Conservation (phyloP, 768 basidiomycete species). For the Hydnomerulius pinastri region DNA sequence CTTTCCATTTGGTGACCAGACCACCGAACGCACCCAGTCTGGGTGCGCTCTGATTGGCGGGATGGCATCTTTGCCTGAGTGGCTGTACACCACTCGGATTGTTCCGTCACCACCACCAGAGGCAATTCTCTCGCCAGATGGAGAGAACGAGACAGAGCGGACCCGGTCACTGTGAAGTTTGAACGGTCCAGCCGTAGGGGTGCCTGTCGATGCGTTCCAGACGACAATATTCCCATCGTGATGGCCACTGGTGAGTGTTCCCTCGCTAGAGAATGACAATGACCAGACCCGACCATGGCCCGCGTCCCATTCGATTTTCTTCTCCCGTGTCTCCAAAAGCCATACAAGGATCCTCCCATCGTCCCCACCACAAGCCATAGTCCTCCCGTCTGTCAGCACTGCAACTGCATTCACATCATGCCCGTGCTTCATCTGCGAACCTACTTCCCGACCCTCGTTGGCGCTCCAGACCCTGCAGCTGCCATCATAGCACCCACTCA, state of each 20-base stretch:
- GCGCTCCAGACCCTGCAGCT: too few species aligned
- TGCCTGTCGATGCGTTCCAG: constrained; percentile 21
- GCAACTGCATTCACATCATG: too few species aligned
- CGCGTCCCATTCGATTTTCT: constrained; percentile 7
- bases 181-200: constrained; percentile 17
- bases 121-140: constrained; percentile 20
- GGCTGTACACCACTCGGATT: too few species aligned
- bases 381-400: constrained; percentile 21
- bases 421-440: too few species aligned
- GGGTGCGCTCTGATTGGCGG: too few species aligned
- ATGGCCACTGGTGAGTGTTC: constrained; percentile 24
- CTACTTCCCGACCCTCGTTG: too few species aligned
- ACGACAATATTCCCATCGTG: constrained; percentile 19
- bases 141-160: constrained; percentile 23
- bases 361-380: constrained; percentile 9
- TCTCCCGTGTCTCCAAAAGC: constrained; percentile 8
- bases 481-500: too few species aligned
- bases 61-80: too few species aligned
- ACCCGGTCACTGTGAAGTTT: constrained; percentile 7
- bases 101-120: too few species aligned
- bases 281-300: constrained; percentile 14
- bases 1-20: too few species aligned
- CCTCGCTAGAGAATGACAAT: constrained; percentile 22
- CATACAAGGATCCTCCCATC: constrained; percentile 10
- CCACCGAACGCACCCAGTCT: too few species aligned